These are phyloP conservation scores for Colletotrichum destructivum DNA, from an alignment of 2,329 filamentous ascomycete genomes.

Conservation along the genomic window DNA sequence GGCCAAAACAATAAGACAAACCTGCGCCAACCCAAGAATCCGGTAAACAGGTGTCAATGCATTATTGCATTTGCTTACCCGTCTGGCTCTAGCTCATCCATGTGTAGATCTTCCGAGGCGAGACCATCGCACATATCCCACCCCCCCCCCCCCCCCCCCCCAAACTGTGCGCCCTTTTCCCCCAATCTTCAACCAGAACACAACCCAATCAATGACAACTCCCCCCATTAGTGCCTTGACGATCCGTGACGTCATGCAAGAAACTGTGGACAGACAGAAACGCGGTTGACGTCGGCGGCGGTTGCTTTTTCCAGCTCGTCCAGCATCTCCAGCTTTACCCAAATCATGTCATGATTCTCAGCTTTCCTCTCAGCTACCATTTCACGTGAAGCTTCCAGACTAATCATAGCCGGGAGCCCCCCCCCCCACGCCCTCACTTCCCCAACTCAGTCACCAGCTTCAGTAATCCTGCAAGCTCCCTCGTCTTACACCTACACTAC, in stretches of 20 bases:
- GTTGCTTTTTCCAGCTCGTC: not conserved
- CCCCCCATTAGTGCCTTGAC: conserved; percentile 12
- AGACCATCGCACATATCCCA: conserved; percentile 8
- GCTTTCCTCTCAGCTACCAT: conserved; percentile 12
- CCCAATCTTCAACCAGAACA: too few relatives aligned
- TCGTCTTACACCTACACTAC: not conserved
- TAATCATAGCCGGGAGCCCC: conserved; percentile 11
- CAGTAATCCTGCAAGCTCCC: not conserved
- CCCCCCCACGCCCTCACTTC: not conserved
- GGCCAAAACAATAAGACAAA: too few relatives aligned
- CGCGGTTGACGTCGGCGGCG: conserved; percentile 42
- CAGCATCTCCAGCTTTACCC: not conserved
- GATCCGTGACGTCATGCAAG: conserved; percentile 36
- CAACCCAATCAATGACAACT: too few relatives aligned
- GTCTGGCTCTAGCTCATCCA: conserved; percentile 4
- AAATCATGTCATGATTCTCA: conserved; percentile 12
- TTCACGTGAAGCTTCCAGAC: not conserved
- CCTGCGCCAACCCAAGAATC: conserved; percentile 17
- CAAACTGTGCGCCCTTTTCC: too few relatives aligned
- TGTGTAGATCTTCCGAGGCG: conserved; percentile 32
- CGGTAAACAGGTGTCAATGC: conserved; percentile 26
- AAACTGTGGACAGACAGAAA: conserved; percentile 3
- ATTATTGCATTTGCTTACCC: not conserved
- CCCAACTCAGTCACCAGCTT: too few relatives aligned
- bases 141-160: too few relatives aligned